Base-by-base conservation (phyloP, 495 filamentous ascomycete species). In the Penicillium salamii region DNA sequence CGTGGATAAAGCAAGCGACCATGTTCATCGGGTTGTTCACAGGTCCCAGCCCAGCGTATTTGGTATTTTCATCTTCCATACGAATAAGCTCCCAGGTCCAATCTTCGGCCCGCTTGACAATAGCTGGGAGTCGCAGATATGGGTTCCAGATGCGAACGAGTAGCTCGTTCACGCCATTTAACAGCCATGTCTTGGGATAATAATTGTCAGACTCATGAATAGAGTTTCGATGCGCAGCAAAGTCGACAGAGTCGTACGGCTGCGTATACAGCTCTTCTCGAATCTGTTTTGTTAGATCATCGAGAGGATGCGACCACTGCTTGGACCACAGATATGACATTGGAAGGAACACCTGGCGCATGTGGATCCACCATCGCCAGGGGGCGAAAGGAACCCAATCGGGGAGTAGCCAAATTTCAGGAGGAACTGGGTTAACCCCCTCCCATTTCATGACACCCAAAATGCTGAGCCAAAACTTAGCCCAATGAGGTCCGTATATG, bases 311-410 rank as follows among this genome's bases (percentile, higher is more conserved):
- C 9, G 78, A 77, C 77, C 84, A 95, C 35, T 78, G 78, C 69
- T 84, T 86, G 6, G 89, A 92, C 73, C 85, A 96, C 32, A 97
- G 74, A 58, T 85, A 97, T 11, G 86, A 84, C 89, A 97, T 96
- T 8, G 92, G 87, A 29, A 96, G 67, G 65, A 91, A 96, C 24
- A 98, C 92, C 64, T 86, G 82, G 13, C 93, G 89, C 68, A 96
- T 96, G 53, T 98, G 93, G 53, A 96, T 90, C 93, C 93, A 98
- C 93, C 93, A 98, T 38, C 90, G 78, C 93, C 95, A 97, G 0
- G 95, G 93, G 8, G 89, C 85, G 55, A 97, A 80, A 1, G 93
- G 95, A 12, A 91, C 82, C 92, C 93, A 97, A 66, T 97, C 90
- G 2, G 93, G 95, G 2, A 98, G 74, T 20, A 97, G 80, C 80